phyloP scores from a whole-genome alignment of 768 basidiomycete genomes.

The Suillus ampliporus region DNA sequence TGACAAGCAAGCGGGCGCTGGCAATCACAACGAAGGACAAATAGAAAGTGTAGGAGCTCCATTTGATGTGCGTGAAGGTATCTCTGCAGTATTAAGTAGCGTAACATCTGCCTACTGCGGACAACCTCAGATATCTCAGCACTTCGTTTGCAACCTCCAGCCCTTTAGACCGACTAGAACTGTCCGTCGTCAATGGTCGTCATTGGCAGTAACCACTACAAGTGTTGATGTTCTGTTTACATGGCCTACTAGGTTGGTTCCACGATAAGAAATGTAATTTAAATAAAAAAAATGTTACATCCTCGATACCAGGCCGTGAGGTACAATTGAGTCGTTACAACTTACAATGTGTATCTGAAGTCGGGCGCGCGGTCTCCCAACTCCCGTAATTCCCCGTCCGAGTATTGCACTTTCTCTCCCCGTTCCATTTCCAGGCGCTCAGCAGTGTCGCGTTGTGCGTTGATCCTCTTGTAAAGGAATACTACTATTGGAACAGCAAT shows the following conservation, averaged over 20 bases:
- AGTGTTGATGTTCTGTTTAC: not conserved
- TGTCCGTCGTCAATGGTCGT: too few relatives aligned
- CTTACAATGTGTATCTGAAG: slow-evolving; percentile 59
- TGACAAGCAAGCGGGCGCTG: too few relatives aligned
- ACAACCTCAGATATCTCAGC: too few relatives aligned
- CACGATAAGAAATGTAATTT: slow-evolving; percentile 61
- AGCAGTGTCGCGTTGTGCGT: slow-evolving; percentile 51
- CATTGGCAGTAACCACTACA: too few relatives aligned
- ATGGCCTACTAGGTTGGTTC: slow-evolving; percentile 50
- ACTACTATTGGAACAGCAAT: slow-evolving; percentile 54
- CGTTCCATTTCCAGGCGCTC: slow-evolving; percentile 17
- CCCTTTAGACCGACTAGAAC: too few relatives aligned
- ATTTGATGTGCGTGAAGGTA: too few relatives aligned
- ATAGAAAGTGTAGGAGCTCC: too few relatives aligned
- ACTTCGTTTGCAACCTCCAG: too few relatives aligned
- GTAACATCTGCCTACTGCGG: too few relatives aligned
- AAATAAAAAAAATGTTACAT: slow-evolving; percentile 33
- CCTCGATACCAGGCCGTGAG: not conserved
- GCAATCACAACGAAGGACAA: too few relatives aligned
- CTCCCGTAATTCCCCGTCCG: slow-evolving; percentile 30
- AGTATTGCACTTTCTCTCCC: slow-evolving; percentile 26
- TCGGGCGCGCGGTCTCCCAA: slow-evolving; percentile 69
- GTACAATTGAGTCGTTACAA: slow-evolving; percentile 21
- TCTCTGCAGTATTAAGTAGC: too few relatives aligned
- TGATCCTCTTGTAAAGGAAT: slow-evolving; percentile 59